These are phyloP conservation scores for Paragyromitra xinjiangensis DNA, from an alignment of 495 filamentous ascomycete species.

Conservation along the genomic window DNA sequence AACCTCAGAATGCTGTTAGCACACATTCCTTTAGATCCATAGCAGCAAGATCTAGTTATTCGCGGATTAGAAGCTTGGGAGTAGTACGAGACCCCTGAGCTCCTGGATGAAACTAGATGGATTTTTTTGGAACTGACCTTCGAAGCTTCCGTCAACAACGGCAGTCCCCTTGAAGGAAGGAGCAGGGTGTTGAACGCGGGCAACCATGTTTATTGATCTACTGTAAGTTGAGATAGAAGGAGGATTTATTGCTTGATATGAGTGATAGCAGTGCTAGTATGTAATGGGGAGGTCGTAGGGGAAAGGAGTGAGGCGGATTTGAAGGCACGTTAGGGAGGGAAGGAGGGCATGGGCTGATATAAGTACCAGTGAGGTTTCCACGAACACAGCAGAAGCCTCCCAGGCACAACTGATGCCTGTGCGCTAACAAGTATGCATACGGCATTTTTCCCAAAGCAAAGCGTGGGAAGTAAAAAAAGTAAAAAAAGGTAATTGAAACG, in stretches of 20 bases:
- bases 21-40: not conserved
- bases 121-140: conserved; percentile 59
- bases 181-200: conserved; percentile 65
- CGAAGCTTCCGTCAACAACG: conserved; percentile 62
- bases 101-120: conserved; percentile 14
- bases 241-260: conserved; percentile 12
- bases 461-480: conserved; percentile 9
- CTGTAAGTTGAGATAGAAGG: conserved; percentile 12
- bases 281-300: conserved; percentile 22
- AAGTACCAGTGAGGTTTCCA: conserved; percentile 32
- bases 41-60: not conserved
- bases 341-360: conserved; percentile 41
- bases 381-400: conserved; percentile 31
- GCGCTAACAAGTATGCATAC: conserved; percentile 17
- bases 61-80: not conserved
- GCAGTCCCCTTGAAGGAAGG: conserved; percentile 64
- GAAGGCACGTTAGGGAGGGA: conserved; percentile 6
- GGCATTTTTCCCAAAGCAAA: not conserved
- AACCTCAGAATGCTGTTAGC: conserved; percentile 24
- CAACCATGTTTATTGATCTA: conserved; percentile 54
- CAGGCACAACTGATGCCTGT: conserved; percentile 24
- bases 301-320: conserved; percentile 15
- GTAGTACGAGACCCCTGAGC: conserved; percentile 1
- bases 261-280: conserved; percentile 6
- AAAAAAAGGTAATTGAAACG: conserved; percentile 31